Base-by-base conservation (phyloP, 73 alveolate genomes). In the Blepharisma japonicum region DNA sequence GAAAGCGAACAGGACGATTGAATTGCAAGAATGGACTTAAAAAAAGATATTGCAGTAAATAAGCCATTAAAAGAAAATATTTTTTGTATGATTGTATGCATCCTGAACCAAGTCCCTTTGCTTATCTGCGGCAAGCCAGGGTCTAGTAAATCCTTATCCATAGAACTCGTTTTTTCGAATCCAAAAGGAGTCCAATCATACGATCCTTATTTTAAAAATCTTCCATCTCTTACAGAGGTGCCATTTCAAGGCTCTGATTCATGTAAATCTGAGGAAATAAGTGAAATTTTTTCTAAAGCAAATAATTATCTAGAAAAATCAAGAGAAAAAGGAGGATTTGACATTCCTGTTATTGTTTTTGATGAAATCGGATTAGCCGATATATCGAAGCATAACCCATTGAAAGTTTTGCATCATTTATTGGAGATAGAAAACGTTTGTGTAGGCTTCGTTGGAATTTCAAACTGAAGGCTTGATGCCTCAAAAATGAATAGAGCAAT, bases 321-420 rank as follows among this genome's bases (percentile, higher is more conserved):
- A 20, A 77, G 70, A 61, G 77, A 81, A 25, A 46, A 71, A 6
- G 42, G 42, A 32, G 42, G 5, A 1, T 1, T 3, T 3, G 42
- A 32, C 3, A 78, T 86, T 14, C 82, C 93, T n/a, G 83, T 86
- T 71, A 53, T 86, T 20, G 81, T 82, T 68, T 86, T 86, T 77
- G 93, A 86, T 86, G 89, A 86, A 82, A 86, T 86, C 83, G 93
- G 93, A 23, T 71, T 86, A 20, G 93, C 93, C 0, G 93, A 86
- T 45, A 68, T 82, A 49, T 86, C 93, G 2, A 83, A 81, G 45
- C 76, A 86, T 82, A 86, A 86, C 56, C 93, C 93, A 55, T 70
- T 86, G 23, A 86, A 86, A 77, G 90, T 86, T 0, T 78, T 86
- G 38, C 89, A 86, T 77, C 82, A 82, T 81, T 70, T 86, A 80